Base-by-base conservation (phyloP, 306 rosid species). In the Bauhinia variegata region DNA sequence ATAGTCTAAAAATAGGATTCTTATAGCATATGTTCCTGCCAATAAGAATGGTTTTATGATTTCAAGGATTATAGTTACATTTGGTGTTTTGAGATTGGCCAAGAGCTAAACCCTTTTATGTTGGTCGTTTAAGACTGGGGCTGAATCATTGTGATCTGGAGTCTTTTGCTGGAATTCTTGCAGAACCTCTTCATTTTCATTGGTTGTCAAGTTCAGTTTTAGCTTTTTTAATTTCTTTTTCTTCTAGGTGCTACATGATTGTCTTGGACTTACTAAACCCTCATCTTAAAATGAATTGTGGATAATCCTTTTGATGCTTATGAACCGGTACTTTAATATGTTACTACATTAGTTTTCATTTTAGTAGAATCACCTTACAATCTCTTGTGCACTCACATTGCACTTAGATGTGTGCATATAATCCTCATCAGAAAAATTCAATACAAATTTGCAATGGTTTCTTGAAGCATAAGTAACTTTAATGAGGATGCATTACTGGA, bases 401-500 rank as follows among this genome's bases (percentile, higher is more conserved):
- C n/a, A 34, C 38, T 34, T 4, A 11, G 49, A 44, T 5, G n/a
- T n/a, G n/a, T n/a, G n/a, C n/a, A n/a, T n/a, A n/a, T n/a, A n/a
- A n/a, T n/a, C n/a, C n/a, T 70, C 68, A 52, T 69, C 19, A 32
- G 13, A 76, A 55, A 70, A 0, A 15, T 14, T 60, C 34, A 41
- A 43, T 60, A 31, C 65, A 54, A 52, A 70, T 34, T 2, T 50
- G 11, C 38, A 16, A 31, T 77, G 44, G 10, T 41, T 56, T 64
- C 37, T 77, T 63, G 63, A 17, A 70, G 32, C 18, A 58, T 42
- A 53, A 36, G 60, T 61, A 60, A 16, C n/a, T 34, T 68, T 50
- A 49, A 44, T 23, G 88, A 83, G 50, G 88, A 87, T 74, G 74
- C 86, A 80, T 80, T 92, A 65, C 63, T 92, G 42, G 91, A 80